phyloP scores from a whole-genome alignment of 2,329 filamentous ascomycete species.

The Lachnellula suecica region DNA sequence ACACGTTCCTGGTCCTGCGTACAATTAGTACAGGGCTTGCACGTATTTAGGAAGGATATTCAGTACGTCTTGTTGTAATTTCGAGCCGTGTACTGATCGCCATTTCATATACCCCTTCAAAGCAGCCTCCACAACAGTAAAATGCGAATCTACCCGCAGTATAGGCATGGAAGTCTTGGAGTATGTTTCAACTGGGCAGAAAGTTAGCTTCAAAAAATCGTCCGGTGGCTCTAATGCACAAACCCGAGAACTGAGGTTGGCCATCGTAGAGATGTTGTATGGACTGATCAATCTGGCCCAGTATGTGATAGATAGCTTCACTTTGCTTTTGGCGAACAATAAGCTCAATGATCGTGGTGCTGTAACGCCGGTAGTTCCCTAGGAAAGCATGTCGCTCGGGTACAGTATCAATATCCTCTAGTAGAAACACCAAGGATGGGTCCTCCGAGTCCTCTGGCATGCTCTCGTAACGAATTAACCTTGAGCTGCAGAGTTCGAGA shows the following conservation, averaged over 20 bases:
- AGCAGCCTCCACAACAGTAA: conserved; percentile 83
- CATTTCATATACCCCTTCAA: conserved; percentile 88
- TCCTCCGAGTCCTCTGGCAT: conserved; percentile 81
- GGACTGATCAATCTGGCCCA: conserved; percentile 73
- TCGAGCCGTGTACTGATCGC: conserved; percentile 52
- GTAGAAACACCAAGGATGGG: conserved; percentile 75
- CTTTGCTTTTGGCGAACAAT: conserved; percentile 80
- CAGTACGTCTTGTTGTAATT: conserved; percentile 43
- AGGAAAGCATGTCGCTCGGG: conserved; percentile 94
- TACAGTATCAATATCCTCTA: conserved; percentile 92
- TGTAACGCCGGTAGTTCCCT: conserved; percentile 92
- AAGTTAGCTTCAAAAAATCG: conserved; percentile 12
- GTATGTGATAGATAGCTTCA: conserved; percentile 84
- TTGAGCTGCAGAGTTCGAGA: conserved; percentile 77
- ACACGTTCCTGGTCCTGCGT: conserved; percentile 48
- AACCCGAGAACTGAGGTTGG: conserved; percentile 64
- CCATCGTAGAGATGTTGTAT: conserved; percentile 75
- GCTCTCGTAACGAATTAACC: conserved; percentile 84
- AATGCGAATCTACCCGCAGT: conserved; percentile 82
- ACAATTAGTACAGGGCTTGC: conserved; percentile 19
- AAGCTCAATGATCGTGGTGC: conserved; percentile 80
- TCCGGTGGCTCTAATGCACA: conserved; percentile 28
- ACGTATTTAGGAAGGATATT: neutral
- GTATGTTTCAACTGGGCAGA: conserved; percentile 52
- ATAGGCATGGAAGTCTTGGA: conserved; percentile 70